A percentile compares a stretch with the other conserved stretches of the same genome.
Evolutionary conservation across 2,329 filamentous ascomycete species (phyloP).

Genomic region (Aspergillus amoenus): DNA sequence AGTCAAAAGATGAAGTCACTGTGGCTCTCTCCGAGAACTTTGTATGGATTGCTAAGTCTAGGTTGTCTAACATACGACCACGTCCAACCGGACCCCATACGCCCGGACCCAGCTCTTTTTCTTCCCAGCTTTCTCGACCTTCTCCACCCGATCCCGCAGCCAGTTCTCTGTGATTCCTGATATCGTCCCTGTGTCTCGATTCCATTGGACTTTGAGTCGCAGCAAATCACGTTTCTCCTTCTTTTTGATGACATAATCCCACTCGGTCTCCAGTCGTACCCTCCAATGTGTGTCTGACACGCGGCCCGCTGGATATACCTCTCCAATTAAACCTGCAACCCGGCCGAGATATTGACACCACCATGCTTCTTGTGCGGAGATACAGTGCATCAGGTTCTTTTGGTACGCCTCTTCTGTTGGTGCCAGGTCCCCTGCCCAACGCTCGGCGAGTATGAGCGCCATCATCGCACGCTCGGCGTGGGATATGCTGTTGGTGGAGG

Average conservation of each 20-base stretch:
- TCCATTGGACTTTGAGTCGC: conserved; percentile 47
- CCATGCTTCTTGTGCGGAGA: conserved; percentile 59
- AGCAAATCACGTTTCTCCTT: conserved; percentile 43
- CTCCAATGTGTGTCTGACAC: conserved; percentile 28
- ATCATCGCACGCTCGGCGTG: conserved; percentile 71
- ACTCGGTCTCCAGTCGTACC: conserved; percentile 43
- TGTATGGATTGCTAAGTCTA: neutral
- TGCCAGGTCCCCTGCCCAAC: conserved; percentile 69
- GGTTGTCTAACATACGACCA: conserved; percentile 18
- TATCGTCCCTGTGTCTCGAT: conserved; percentile 37
- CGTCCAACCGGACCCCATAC: conserved; percentile 42
- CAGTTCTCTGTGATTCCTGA: conserved; percentile 27
- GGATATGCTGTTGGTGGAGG: conserved; percentile 68
- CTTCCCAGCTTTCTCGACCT: conserved; percentile 57
- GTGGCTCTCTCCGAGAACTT: neutral
- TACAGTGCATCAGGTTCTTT: conserved; percentile 51
- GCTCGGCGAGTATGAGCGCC: conserved; percentile 68
- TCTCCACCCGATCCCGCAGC: conserved; percentile 42
- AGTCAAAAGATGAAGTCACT: conserved; percentile 6
- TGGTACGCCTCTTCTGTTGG: conserved; percentile 59
- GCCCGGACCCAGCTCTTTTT: conserved; percentile 57
- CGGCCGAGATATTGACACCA: conserved; percentile 65
- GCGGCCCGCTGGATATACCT: conserved; percentile 62
- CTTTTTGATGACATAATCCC: conserved; percentile 43
- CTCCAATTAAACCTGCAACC: conserved; percentile 57